A percentile compares a stretch with the other conserved stretches of the same genome.
Conservation (phyloP, 805 yeast species). For the Wickerhamiella azymoides region DNA sequence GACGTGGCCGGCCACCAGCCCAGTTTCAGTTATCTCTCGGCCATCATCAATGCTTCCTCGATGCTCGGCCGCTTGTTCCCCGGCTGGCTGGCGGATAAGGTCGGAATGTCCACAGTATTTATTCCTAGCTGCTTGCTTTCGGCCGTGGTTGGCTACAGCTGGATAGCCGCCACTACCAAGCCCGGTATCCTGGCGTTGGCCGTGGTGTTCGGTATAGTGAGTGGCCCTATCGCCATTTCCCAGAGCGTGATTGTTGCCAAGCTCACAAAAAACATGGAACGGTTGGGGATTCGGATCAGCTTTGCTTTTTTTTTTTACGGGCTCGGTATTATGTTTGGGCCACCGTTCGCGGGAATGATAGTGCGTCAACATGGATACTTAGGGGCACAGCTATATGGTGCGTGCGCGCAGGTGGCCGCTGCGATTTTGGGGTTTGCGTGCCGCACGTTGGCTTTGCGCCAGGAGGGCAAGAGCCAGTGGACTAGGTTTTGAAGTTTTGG, state of each 20-base stretch:
- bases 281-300: slow-evolving; percentile 36
- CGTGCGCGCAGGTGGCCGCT: background rate
- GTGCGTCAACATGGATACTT: slow-evolving; percentile 7
- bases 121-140: slow-evolving; percentile 11
- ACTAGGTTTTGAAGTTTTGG: too few species aligned
- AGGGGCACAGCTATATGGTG: slow-evolving; percentile 7
- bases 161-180: slow-evolving; percentile 22
- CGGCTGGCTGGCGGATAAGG: slow-evolving; percentile 34
- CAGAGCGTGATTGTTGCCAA: slow-evolving; percentile 20
- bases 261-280: slow-evolving; percentile 16
- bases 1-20: slow-evolving; percentile 12
- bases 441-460: background rate
- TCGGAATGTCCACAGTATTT: slow-evolving; percentile 32
- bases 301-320: slow-evolving; percentile 43
- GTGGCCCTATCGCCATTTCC: slow-evolving; percentile 20
- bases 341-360: slow-evolving; percentile 19
- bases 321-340: slow-evolving; percentile 25
- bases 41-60: slow-evolving; percentile 27
- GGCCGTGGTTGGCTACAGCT: slow-evolving; percentile 22
- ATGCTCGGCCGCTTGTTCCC: slow-evolving; percentile 38
- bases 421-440: background rate
- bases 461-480: too few species aligned
- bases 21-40: slow-evolving; percentile 21
- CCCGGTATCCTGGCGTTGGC: slow-evolving; percentile 20
- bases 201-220: slow-evolving; percentile 20